phyloP scores from a whole-genome alignment of 2,329 filamentous ascomycete species.

The Diaporthe ilicicola region DNA sequence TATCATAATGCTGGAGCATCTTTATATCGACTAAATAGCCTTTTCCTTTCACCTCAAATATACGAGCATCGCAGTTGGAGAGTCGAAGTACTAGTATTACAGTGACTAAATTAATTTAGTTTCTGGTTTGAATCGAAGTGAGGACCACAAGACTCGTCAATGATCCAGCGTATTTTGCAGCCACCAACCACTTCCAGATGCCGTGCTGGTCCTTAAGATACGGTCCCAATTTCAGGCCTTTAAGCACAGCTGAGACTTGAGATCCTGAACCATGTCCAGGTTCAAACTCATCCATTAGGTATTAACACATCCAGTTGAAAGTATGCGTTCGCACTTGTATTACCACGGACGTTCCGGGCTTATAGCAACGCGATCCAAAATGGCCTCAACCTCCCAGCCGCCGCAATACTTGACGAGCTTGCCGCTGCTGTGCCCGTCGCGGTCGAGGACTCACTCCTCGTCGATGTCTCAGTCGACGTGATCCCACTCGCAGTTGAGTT shows the following conservation, averaged over 20 bases:
- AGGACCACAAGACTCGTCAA: background rate
- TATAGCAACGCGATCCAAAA: conserved; percentile 25
- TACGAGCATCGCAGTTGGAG: too few relatives aligned
- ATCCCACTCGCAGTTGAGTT: conserved; percentile 5
- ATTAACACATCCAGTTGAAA: background rate
- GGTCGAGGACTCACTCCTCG: background rate
- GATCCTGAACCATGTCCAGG: background rate
- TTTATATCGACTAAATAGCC: too few relatives aligned
- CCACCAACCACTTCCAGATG: background rate
- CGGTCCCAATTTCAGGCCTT: background rate
- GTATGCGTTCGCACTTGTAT: too few relatives aligned
- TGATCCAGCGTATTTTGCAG: background rate
- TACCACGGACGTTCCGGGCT: background rate
- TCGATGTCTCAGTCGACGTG: background rate
- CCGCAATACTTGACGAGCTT: conserved; percentile 22
- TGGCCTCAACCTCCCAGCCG: conserved; percentile 21
- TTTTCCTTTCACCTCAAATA: too few relatives aligned
- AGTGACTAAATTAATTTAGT: too few relatives aligned
- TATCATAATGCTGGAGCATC: too few relatives aligned
- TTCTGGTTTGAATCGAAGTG: too few relatives aligned
- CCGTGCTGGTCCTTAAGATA: background rate
- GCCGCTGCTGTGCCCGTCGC: conserved; percentile 17
- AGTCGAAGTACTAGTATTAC: too few relatives aligned
- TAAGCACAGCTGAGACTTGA: background rate
- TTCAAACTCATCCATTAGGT: background rate